Evolutionary conservation across 192 early-diverging fungal species (phyloP), one percentile per base, ranked within the genome.

Genomic region (Rhizophagus sp.): DNA sequence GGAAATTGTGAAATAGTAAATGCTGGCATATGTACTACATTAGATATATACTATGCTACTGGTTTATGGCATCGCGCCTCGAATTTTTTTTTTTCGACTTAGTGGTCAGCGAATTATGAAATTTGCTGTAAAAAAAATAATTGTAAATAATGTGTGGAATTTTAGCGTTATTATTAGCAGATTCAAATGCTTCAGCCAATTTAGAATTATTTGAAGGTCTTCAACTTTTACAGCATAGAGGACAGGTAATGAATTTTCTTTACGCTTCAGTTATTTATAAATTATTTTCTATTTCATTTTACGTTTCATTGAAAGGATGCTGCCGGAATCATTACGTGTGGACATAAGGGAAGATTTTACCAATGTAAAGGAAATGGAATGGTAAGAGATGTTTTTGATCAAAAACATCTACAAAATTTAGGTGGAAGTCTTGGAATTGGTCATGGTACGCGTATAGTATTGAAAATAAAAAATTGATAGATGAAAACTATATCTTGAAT

Each of bases 351-450:
- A 47, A 93, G 97, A 65, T 88, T 99, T 83, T 97, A 94, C 88
- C 98, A 99, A 87, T 95, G 96, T 90, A 99, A 99, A 85, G 97
- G 94, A 78, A 99, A 97, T 86, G 98, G 98, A 68, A 97, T 99
- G 97, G 97, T 99, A 47, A 92, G 96, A 75, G 97, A 99, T 87
- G 97, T 99, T 34, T 99, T 99, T 85, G 88, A 93, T 41, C 89
- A 92, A 44, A 80, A 90, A 76, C 92, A 96, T 80, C 87, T 98
- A 75, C 86, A 90, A 75, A 88, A 88, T 64, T 87, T 99, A 71
- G 79, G 90, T 57, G 98, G 98, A 24, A 90, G 86, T 84, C 93
- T 99, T 90, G 98, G 97, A 73, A 90, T 99, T 80, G 97, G 95
- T 12, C 98, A 99, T 85, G 97, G 97, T 99, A 91, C 87, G 89